Evolutionary conservation across 768 basidiomycete genomes (phyloP).

Genomic region (Naganishia onofrii): DNA sequence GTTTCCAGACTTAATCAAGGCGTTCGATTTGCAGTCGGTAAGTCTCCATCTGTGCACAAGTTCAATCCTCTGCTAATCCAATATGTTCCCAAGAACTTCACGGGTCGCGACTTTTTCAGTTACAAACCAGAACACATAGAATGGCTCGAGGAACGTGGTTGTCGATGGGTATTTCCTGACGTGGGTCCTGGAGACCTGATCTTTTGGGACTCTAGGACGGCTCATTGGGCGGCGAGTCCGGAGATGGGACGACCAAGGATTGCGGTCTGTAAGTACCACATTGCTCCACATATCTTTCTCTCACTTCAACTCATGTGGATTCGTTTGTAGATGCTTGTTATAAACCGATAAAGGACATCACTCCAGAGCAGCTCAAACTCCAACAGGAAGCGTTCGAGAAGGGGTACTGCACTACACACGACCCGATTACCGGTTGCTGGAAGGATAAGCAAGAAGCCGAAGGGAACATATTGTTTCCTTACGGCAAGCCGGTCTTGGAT

Average conservation of each 20-base stretch:
- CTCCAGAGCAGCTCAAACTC: conserved; percentile 8
- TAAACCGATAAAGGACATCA: conserved; percentile 28
- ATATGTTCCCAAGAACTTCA: conserved; percentile 24
- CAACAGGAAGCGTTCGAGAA: conserved; percentile 35
- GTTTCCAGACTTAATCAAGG: conserved; percentile 40
- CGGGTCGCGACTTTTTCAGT: conserved; percentile 28
- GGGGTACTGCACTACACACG: conserved; percentile 37
- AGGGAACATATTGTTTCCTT: conserved; percentile 36
- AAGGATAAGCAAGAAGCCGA: conserved; percentile 31
- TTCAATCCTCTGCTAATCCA: not conserved
- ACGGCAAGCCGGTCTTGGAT: conserved; percentile 32
- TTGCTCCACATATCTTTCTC: not conserved
- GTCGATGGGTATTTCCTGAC: conserved; percentile 17
- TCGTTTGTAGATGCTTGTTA: conserved; percentile 30
- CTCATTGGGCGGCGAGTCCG: conserved; percentile 23
- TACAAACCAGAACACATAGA: conserved; percentile 34
- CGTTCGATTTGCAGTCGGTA: conserved; percentile 35
- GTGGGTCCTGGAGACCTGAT: conserved; percentile 28
- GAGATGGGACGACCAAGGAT: conserved; percentile 22
- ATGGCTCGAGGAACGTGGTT: conserved; percentile 29
- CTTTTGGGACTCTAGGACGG: conserved; percentile 30
- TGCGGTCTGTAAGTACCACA: conserved; percentile 24
- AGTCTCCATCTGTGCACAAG: not conserved
- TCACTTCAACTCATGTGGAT: not conserved
- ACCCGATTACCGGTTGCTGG: conserved; percentile 34